Base-by-base conservation (phyloP, 2,329 filamentous ascomycete species). In the Ascochyta clinopodiicola region DNA sequence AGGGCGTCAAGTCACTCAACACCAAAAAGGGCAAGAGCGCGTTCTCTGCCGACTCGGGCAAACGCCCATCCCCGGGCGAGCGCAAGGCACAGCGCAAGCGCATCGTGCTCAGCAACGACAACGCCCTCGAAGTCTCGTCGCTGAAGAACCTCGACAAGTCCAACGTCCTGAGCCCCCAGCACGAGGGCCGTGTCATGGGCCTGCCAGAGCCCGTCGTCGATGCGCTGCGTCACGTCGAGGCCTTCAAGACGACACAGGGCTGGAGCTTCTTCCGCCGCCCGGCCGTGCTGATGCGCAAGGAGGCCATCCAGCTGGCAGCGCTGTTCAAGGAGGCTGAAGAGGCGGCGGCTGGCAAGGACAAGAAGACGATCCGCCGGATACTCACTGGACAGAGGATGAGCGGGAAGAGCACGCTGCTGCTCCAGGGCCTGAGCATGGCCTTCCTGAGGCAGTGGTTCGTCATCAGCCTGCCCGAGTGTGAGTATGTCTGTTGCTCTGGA, bases 41-140 rank as follows among this genome's bases (percentile, higher is more conserved):
- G 59, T 62, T 66, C 32, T 64, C 59, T 12, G 67, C 68, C n/a
- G 77, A 79, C n/a, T 70, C 73, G 13, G 75, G 74, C 24, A 75
- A 77, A 75, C 82, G 86, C 15, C 89, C 90, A 19, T 80, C 80
- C 12, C 82, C 86, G 3, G 94, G 93, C 63, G 93, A 97, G 81
- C 87, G 93, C 63, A 96, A 92, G 78, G 90, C 91, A 25, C 82
- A 91, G 72, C 88, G 92, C 63, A 96, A 96, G 81, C 87, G 91
- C 65, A 91, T 99, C 69, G 87, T 96, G 56, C 86, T 99, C 57
- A 94, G 89, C 81, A 99, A 98, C 79, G 90, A 91, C 76, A 98
- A 96, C 78, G 95, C 95, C 44, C 80, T 97, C 34, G 86, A 88
- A 56, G 89, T 98, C 7, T 72, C 81, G 22, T 89, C 86, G 10